Evolutionary conservation across 768 basidiomycete genomes (phyloP), one percentile per base, ranked within the genome.

Genomic region (Fistulinella prunicolor): DNA sequence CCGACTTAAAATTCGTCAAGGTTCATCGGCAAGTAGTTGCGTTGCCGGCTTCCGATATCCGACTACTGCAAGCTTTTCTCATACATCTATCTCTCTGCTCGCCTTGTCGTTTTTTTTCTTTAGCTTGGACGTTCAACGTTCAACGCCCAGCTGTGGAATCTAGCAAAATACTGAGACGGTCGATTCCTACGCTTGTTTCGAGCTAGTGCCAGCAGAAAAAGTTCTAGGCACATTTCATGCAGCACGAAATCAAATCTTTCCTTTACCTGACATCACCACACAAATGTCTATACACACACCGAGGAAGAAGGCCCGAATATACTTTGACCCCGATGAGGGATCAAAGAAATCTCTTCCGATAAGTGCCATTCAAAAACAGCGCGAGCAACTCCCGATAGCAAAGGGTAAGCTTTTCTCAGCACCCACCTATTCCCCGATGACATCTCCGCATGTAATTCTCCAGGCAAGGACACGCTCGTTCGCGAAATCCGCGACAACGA

Each of bases 391-490:
- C 43, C 91, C 92, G 8, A 92, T 94, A 56, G 85, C 84, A 23
- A 76, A 76, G 67, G 91, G 89, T 88, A 30, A 44, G 10, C 16
- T 9, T 4, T 23, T 38, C 29, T 23, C 17, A 12, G 12, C n/a
- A 30, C 30, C 34, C 46, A 10, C 36, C 9, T 35, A 3, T 30
- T 22, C n/a, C 10, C 46, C 32, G 23, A 29, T 14, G 4, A 10
- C 16, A 4, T 26, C 50, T 51, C 21, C 49, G 4, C 29, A 22
- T 36, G 19, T 45, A 20, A 12, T 34, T 42, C 12, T 23, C 22
- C 54, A 91, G 92, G 89, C 47, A 82, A 77, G 62, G 85, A 89
- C 20, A 82, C 84, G 23, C 75, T 95, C 23, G 68, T 92, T 23
- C 74, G 80, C 48, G 85, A 85, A 65, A 83, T 95, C 43, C 67